Percentiles rank a stretch among this genome's conserved stretches.
phyloP scores from a whole-genome alignment of 2,329 filamentous ascomycete genomes.

The Ceratocystiopsis minuta region DNA sequence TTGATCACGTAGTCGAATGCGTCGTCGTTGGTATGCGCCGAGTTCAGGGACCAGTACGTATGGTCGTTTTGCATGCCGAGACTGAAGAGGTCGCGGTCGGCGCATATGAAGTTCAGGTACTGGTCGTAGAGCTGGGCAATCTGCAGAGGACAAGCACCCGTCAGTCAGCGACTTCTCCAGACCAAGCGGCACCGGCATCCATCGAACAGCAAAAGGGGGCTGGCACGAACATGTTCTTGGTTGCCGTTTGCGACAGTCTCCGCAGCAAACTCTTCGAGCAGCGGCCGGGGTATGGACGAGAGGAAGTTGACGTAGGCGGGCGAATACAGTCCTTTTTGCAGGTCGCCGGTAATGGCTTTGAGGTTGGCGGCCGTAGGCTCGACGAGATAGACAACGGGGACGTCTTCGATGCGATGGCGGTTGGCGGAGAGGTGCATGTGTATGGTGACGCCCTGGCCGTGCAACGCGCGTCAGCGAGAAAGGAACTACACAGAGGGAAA shows the following conservation, averaged over 20 bases:
- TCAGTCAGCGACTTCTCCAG: no score
- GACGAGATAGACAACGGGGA: conserved; percentile 90
- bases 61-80: conserved; percentile 79
- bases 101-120: conserved; percentile 93
- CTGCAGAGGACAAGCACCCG: conserved; percentile 18
- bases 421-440: conserved; percentile 73
- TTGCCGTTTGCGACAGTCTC: conserved; percentile 73
- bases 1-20: conserved; percentile 78
- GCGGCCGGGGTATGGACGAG: conserved; percentile 72
- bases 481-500: neutral
- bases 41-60: conserved; percentile 93
- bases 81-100: conserved; percentile 88
- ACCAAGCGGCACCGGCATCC: no score
- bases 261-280: conserved; percentile 86
- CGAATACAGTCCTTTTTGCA: conserved; percentile 74
- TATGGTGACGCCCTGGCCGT: conserved; percentile 97
- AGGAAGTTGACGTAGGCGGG: conserved; percentile 96
- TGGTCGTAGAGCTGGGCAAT: conserved; percentile 92
- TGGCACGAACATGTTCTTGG: conserved; percentile 34
- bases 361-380: conserved; percentile 74
- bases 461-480: neutral
- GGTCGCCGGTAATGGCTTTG: conserved; percentile 64
- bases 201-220: no score
- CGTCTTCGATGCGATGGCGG: conserved; percentile 84
- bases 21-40: conserved; percentile 74